These are phyloP conservation scores for Rhizopogon sp. DNA, from an alignment of 768 basidiomycete genomes.

Conservation along the genomic window DNA sequence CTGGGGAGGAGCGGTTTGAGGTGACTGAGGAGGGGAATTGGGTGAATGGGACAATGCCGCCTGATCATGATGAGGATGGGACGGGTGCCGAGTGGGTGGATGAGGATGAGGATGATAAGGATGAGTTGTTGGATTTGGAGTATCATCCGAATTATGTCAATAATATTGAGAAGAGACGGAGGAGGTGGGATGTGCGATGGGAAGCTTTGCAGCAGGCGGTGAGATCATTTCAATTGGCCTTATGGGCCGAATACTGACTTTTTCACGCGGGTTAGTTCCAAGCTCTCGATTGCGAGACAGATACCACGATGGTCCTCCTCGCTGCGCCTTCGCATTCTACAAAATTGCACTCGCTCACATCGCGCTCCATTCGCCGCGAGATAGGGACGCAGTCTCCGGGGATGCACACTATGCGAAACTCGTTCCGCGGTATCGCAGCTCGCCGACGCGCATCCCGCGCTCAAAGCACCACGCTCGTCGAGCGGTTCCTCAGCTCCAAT, in stretches of 20 bases:
- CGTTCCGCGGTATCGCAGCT: constrained; percentile 56
- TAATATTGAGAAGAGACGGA: constrained; percentile 60
- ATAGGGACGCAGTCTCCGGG: constrained; percentile 41
- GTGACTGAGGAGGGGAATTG: constrained; percentile 36
- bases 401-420: constrained; percentile 47
- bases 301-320: constrained; percentile 69
- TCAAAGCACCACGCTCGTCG: constrained; percentile 40
- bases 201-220: constrained; percentile 71
- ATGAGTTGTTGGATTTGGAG: constrained; percentile 70
- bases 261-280: constrained; percentile 52
- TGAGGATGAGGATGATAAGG: constrained; percentile 63
- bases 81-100: constrained; percentile 64
- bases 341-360: constrained; percentile 58
- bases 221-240: constrained; percentile 13
- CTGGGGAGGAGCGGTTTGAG: constrained; percentile 48
- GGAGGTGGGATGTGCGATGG: constrained; percentile 75
- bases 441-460: constrained; percentile 46
- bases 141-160: constrained; percentile 69
- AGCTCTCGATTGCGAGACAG: constrained; percentile 73
- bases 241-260: neutral
- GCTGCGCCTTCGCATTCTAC: constrained; percentile 72
- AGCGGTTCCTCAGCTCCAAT: constrained; percentile 31
- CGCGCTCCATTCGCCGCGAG: constrained; percentile 65
- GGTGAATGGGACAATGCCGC: constrained; percentile 19
- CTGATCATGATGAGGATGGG: constrained; percentile 38